Base-by-base conservation (phyloP, 202 grass and related monocot species). In the Saccharum hybrid region DNA sequence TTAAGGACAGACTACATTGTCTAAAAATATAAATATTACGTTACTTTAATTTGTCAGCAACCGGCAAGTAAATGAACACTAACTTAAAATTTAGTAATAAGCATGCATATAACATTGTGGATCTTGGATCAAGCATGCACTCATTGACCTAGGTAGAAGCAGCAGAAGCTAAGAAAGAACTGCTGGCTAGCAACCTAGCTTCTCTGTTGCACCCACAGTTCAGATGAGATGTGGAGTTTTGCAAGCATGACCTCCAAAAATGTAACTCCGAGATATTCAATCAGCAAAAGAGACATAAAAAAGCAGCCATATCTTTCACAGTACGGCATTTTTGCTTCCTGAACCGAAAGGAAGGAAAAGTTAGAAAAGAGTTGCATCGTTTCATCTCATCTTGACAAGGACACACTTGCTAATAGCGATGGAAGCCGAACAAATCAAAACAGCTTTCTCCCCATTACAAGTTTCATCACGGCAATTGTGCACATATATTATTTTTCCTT, bases 381-480 rank as follows among this genome's bases (percentile, higher is more conserved):
- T 79, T 86, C 80, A 83, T 90, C 74, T 83, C 70, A 83, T 86
- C 84, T 86, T 11, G 88, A 86, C 41, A 86, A 71, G 62, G 88
- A 86, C 83, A 54, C 54, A 51, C 75, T 41, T 68, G 37, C 23
- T 82, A 43, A 26, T 76, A 86, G 88, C 83, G 79, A 86, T 71
- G 69, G 69, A 80, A 86, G 82, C 80, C 80, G 14, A 90, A 86
- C 80, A 68, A 68, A 60, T 60, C 2, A 59, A 9, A 79, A 41
- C 66, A 8, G 19, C 18, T 56, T 54, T 39, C 59, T 66, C 45
- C 68, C 30, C 52, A 36, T 82, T 89, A 75, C 42, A 79, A 78
- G 72, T 78, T 86, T 65, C 12, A 56, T 60, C 73, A 63, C 63
- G 39, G 39, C 22, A 31, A 62, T 42, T 34, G 11, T 8, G 40